These are phyloP conservation scores for Phalaenopsis equestris DNA, from an alignment of 106 monocot genomes.

Conservation along the genomic window DNA sequence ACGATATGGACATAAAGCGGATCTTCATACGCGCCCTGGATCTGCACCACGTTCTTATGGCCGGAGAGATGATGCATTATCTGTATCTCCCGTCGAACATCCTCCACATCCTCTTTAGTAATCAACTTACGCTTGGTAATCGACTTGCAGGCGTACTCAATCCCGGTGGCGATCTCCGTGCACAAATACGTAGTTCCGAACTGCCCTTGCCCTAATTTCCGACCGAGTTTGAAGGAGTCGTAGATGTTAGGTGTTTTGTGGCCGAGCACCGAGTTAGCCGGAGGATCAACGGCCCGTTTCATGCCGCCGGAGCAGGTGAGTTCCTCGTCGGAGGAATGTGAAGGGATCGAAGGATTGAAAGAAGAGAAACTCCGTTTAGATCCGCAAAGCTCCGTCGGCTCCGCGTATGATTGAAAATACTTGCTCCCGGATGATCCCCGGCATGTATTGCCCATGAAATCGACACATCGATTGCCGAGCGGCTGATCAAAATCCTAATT, in stretches of 20 bases:
- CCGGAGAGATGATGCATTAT: constrained; percentile 68
- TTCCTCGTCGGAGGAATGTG: not conserved
- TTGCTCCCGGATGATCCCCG: constrained; percentile 15
- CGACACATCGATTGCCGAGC: not conserved
- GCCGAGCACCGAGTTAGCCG: constrained; percentile 30
- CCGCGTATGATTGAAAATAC: constrained; percentile 10
- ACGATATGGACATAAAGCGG: constrained; percentile 50
- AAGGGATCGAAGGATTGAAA: not conserved
- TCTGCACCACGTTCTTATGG: constrained; percentile 38
- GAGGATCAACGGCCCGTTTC: constrained; percentile 25
- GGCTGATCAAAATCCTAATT: not conserved
- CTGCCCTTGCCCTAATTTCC: constrained; percentile 67
- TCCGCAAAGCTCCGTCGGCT: constrained; percentile 12
- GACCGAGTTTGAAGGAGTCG: constrained; percentile 40
- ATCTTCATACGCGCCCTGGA: constrained; percentile 46
- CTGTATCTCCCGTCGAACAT: constrained; percentile 64
- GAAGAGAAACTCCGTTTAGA: not conserved
- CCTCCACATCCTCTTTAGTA: constrained; percentile 53
- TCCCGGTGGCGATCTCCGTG: constrained; percentile 53
- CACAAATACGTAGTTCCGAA: constrained; percentile 57
- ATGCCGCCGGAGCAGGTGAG: constrained; percentile 1
- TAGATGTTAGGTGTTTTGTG: constrained; percentile 44
- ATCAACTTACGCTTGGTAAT: constrained; percentile 60
- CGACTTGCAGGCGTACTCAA: constrained; percentile 62
- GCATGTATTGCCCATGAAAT: constrained; percentile 23